Conservation (phyloP, 805 yeast species). For the Spathaspora boniae region DNA sequence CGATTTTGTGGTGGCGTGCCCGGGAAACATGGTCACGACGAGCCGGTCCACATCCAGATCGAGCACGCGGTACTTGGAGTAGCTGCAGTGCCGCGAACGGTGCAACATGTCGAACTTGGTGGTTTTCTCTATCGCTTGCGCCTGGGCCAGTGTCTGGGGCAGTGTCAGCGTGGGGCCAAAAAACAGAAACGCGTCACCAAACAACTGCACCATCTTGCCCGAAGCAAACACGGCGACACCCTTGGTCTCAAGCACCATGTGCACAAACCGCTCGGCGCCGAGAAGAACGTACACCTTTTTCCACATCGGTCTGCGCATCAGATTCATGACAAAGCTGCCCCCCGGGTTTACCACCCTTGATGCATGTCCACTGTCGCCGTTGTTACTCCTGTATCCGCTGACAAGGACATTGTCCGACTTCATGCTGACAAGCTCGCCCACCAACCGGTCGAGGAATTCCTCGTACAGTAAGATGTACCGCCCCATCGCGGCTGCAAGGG, state of each 20-base stretch:
- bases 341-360: conserved; percentile 30
- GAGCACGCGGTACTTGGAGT: not conserved
- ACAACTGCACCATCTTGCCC: conserved; percentile 19
- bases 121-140: no score
- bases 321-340: conserved; percentile 29
- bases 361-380: conserved; percentile 24
- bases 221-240: conserved; percentile 20
- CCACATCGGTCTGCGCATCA: conserved; percentile 46
- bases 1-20: not conserved
- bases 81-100: not conserved
- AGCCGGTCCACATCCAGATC: not conserved
- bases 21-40: not conserved
- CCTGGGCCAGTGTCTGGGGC: no score
- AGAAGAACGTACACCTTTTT: conserved; percentile 33
- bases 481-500: no score
- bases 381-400: conserved; percentile 41
- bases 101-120: not conserved
- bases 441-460: conserved; percentile 41
- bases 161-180: no score
- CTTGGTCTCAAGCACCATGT: conserved; percentile 33
- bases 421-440: conserved; percentile 25
- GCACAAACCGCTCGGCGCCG: conserved; percentile 38
- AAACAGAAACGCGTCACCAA: conserved; percentile 16
- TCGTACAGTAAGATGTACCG: no score
- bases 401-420: conserved; percentile 35